Base-by-base conservation (phyloP, 2,329 filamentous ascomycete genomes). In the Botrytis fragariae region DNA sequence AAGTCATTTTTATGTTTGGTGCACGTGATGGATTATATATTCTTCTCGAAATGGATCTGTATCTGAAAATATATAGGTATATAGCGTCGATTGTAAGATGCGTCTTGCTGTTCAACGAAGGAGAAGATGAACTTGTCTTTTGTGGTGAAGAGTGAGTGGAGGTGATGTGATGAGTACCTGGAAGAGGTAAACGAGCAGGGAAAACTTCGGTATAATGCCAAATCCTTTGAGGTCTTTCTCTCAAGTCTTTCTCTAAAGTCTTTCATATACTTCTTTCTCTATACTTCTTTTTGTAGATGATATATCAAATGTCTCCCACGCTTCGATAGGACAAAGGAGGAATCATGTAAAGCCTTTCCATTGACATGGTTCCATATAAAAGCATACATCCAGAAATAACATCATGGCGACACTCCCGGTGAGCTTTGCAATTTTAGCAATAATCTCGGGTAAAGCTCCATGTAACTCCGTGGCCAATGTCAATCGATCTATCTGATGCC, bases 1-100 rank as follows among this genome's bases (percentile, higher is more conserved):
- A 71, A 42, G 77, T n/a, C 76, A 77, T 78, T 63, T 69, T 73
- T 42, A 20, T 5, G 48, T 39, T 67, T 22, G 48, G 8, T 54
- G 1, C 25, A 57, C 64, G 64, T 29, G 45, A 48, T 48, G 29
- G 16, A 48, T 29, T 16, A n/a, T 29, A 1, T 12, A 7, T 2
- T 54, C 12, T 1, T 51, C 5, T 51, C 25, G 25, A 51, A 4
- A n/a, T 25, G 48, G 48, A 51, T 6, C 9, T n/a, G 25, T 48
- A 10, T 25, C 8, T 48, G 12, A n/a, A 8, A 37, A 60, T 60
- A 60, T 60, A 60, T 54, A 51, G 25, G n/a, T 51, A 54, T n/a
- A n/a, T 54, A 54, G 25, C 25, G 25, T 7, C 16, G 48, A 7
- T 54, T 16, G 14, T 29, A 12, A 16, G n/a, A 29, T 48, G 6